A percentile compares a stretch with the other conserved stretches of the same genome.
Conservation (phyloP, 108 stramenopile species). For the Cyclotella atomus region DNA sequence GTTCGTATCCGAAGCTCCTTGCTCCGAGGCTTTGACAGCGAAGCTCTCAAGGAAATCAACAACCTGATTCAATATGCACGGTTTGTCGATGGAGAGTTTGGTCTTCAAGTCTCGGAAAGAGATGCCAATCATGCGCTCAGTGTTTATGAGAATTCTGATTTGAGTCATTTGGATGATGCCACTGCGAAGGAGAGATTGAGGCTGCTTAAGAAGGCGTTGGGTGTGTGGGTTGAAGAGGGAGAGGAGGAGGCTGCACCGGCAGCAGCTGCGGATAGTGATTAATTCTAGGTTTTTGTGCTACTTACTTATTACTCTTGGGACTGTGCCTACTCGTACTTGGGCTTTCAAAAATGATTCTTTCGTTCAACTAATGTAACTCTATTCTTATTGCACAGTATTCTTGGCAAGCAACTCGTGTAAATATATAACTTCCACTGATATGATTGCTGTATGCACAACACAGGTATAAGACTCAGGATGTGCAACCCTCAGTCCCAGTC, state of each 20-base stretch:
- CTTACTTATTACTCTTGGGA: too few relatives aligned
- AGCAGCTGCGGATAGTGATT: not conserved
- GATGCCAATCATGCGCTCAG: constrained; percentile 68
- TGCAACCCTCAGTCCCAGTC: constrained; percentile 40
- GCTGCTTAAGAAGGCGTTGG: constrained; percentile 62
- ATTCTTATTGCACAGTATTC: not conserved
- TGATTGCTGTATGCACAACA: too few relatives aligned
- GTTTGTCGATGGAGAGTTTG: constrained; percentile 81
- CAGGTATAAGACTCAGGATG: too few relatives aligned
- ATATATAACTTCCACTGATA: too few relatives aligned
- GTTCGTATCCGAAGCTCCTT: constrained; percentile 61
- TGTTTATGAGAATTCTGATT: constrained; percentile 79
- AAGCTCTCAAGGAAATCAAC: constrained; percentile 69
- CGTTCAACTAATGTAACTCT: too few relatives aligned
- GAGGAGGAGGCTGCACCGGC: not conserved
- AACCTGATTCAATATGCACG: constrained; percentile 72
- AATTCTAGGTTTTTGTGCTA: not conserved
- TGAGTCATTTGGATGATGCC: constrained; percentile 57
- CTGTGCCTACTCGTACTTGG: too few relatives aligned
- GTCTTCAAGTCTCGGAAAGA: constrained; percentile 65
- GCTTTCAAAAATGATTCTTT: too few relatives aligned
- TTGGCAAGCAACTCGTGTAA: too few relatives aligned
- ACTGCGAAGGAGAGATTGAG: constrained; percentile 61
- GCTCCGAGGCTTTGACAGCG: constrained; percentile 74
- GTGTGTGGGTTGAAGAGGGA: not conserved